A percentile compares a stretch with the other conserved stretches of the same genome.
Evolutionary conservation across 768 basidiomycete genomes (phyloP).

Genomic region (Trametes meyenii): DNA sequence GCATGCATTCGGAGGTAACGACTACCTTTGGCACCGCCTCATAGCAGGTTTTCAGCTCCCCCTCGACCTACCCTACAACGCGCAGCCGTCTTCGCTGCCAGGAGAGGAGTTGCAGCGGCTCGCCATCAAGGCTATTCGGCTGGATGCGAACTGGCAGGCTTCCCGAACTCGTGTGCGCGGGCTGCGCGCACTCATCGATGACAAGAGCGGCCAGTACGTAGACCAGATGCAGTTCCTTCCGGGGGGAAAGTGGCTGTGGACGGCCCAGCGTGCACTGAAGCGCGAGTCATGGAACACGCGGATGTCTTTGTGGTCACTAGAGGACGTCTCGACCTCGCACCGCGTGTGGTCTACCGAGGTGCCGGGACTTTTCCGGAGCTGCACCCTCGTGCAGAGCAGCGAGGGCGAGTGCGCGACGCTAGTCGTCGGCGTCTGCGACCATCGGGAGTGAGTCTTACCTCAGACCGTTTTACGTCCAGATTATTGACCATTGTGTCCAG

Average conservation of each 20-base stretch:
- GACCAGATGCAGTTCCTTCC: slow-evolving; percentile 50
- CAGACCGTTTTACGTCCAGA: background rate
- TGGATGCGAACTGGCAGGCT: slow-evolving; percentile 55
- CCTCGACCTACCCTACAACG: slow-evolving; percentile 43
- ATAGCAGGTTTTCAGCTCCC: slow-evolving; percentile 37
- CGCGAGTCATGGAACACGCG: slow-evolving; percentile 37
- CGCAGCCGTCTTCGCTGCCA: slow-evolving; percentile 38
- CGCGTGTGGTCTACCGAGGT: slow-evolving; percentile 31
- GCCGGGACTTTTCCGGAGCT: slow-evolving; percentile 30
- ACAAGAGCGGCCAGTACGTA: slow-evolving; percentile 41
- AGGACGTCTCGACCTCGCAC: slow-evolving; percentile 32
- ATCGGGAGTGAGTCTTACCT: slow-evolving; percentile 27
- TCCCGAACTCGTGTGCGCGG: slow-evolving; percentile 39
- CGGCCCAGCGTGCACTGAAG: slow-evolving; percentile 39
- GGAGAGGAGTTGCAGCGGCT: slow-evolving; percentile 44
- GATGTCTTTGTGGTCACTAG: slow-evolving; percentile 49
- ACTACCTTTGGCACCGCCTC: slow-evolving; percentile 61
- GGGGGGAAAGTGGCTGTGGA: slow-evolving; percentile 53
- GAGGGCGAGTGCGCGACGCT: slow-evolving; percentile 25
- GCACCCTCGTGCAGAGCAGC: slow-evolving; percentile 20
- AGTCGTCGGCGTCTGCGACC: slow-evolving; percentile 27
- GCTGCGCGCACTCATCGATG: slow-evolving; percentile 40
- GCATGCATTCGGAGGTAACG: slow-evolving; percentile 51
- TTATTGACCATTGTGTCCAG: slow-evolving; percentile 5
- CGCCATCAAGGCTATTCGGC: slow-evolving; percentile 46